phyloP scores from a whole-genome alignment of 2,329 filamentous ascomycete genomes.

The Penicillium freii region DNA sequence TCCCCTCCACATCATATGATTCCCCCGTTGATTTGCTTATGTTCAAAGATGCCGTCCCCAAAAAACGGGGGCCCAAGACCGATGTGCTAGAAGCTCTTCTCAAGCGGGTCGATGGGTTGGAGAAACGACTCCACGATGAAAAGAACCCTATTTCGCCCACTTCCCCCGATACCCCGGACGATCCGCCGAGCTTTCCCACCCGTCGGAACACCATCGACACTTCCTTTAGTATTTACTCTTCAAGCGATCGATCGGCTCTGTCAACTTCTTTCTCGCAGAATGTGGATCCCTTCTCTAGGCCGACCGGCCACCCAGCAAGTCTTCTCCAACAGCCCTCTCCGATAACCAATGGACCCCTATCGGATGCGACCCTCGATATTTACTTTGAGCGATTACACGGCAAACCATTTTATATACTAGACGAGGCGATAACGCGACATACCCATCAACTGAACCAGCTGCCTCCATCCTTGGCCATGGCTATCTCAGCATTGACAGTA shows the following conservation, averaged over 20 bases:
- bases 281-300: slow-evolving; percentile 15
- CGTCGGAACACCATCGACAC: slow-evolving; percentile 24
- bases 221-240: slow-evolving; percentile 19
- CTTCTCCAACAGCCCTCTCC: slow-evolving; percentile 17
- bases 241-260: slow-evolving; percentile 13
- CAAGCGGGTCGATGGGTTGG: slow-evolving; percentile 80
- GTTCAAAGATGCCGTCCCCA: slow-evolving; percentile 73
- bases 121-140: slow-evolving; percentile 73
- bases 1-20: slow-evolving; percentile 36
- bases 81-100: slow-evolving; percentile 81
- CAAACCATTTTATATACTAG: slow-evolving; percentile 77
- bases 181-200: slow-evolving; percentile 14
- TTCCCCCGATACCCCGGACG: slow-evolving; percentile 37
- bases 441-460: slow-evolving; percentile 68
- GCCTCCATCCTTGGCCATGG: slow-evolving; percentile 50
- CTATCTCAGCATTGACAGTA: slow-evolving; percentile 58
- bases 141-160: slow-evolving; percentile 48
- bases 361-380: slow-evolving; percentile 67
- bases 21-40: neutral
- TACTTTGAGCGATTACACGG: slow-evolving; percentile 79
- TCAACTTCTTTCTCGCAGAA: slow-evolving; percentile 18
- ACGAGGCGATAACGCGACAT: slow-evolving; percentile 72
- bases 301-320: slow-evolving; percentile 14
- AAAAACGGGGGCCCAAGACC: slow-evolving; percentile 86
- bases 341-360: slow-evolving; percentile 44